Evolutionary conservation across 2,329 filamentous ascomycete genomes (phyloP), one percentile per base, ranked within the genome.

Genomic region (Penicillium sp.): DNA sequence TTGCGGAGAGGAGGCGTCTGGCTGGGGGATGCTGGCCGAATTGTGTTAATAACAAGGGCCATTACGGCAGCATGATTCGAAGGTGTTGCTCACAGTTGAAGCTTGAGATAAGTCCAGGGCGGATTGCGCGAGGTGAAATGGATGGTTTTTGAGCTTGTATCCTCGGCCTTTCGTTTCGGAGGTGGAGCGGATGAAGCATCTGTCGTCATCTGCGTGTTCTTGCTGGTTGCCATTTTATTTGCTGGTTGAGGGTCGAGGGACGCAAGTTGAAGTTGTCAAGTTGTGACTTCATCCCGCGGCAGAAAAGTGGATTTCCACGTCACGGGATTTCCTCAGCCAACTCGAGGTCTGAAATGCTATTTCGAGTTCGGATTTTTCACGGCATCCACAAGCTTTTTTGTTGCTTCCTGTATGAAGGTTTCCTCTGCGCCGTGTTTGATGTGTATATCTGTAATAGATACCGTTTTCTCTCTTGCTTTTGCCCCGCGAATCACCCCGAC

Each of bases 401-500:
- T 63, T 18, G 60, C 56, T 36, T 54, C 45, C 19, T 60, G 61
- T 2, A 75, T 51, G 39, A 66, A 70, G 1, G 48, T 56, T 9
- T 73, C 58, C 48, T 72, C 68, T 40, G 74, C 70, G 0, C 70
- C 71, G 2, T 50, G 34, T 7, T 61, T 55, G 62, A 75, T 65
- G 45, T 62, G 55, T 33, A 71, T 42, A 18, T 64, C 61, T 34
- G 59, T 55, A 14, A 75, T 62, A 44, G 69, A 63, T 40, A 89
- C 70, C 0, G 80, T 86, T 72, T 91, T 91, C 39, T 87, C 83
- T 52, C 82, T 79, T 18, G 83, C 86, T 68, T 86, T 90, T 49
- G 81, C 67, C 0, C 88, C 88, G 14, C 83, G 83, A 11, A 81
- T 80, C 36, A 91, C 81, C 39, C 82, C 77, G 1, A 90, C 72